Percentiles rank a stretch among this genome's conserved stretches.
Evolutionary conservation across 225 moss, liverwort and hornwort genomes (phyloP).

Genomic region (Marchantia polymorpha): DNA sequence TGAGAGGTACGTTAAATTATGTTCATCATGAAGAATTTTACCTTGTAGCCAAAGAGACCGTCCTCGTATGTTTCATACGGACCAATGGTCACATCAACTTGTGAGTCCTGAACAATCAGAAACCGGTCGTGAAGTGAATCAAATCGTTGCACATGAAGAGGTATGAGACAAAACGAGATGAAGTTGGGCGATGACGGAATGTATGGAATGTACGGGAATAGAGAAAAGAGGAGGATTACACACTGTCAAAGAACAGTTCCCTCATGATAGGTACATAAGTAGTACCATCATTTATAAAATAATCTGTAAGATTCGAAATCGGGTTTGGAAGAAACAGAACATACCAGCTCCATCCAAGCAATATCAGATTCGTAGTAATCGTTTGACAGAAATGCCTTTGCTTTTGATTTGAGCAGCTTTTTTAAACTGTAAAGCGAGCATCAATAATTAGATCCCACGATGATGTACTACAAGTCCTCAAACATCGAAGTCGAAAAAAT

Average conservation of each 20-base stretch:
- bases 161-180: too few species aligned
- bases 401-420: slow-evolving; percentile 76
- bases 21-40: slow-evolving; percentile 11
- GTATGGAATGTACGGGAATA: not conserved
- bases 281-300: too few species aligned
- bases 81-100: slow-evolving; percentile 94
- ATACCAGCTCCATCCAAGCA: slow-evolving; percentile 98
- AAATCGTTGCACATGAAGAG: too few species aligned
- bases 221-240: not conserved
- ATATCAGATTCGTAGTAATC: slow-evolving; percentile 96
- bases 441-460: not conserved
- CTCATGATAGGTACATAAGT: too few species aligned
- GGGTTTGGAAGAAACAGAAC: not conserved
- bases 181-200: not conserved
- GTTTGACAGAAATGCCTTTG: slow-evolving; percentile 82
- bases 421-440: slow-evolving; percentile 56
- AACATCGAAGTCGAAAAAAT: not conserved
- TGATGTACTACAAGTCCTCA: not conserved
- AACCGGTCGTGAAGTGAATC: not conserved
- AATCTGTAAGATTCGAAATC: too few species aligned
- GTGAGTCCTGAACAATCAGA: slow-evolving; percentile 56
- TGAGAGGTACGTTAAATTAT: too few species aligned
- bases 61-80: slow-evolving; percentile 98
- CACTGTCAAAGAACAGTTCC: not conserved
- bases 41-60: slow-evolving; percentile 90